Evolutionary conservation across 2,329 filamentous ascomycete species (phyloP).

Genomic region (Cadophora luteo-olivacea): DNA sequence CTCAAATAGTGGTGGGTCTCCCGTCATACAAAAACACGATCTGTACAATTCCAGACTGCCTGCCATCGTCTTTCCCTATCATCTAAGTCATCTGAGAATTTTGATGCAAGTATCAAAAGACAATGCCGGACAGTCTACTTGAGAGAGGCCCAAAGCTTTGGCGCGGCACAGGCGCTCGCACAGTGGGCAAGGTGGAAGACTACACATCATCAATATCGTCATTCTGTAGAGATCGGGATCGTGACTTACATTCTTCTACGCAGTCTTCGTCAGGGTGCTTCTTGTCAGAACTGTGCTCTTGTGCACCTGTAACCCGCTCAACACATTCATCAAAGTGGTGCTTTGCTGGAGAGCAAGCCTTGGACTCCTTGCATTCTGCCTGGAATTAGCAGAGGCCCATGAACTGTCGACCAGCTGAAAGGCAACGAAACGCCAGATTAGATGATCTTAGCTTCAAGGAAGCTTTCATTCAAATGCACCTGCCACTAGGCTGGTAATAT

Average conservation of each 20-base stretch:
- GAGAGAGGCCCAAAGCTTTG: conserved; percentile 92
- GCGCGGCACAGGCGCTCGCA: conserved; percentile 88
- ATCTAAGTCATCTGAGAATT: conserved; percentile 32
- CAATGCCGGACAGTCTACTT: conserved; percentile 66
- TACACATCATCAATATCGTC: conserved; percentile 48
- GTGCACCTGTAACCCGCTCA: conserved; percentile 78
- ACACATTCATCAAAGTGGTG: conserved; percentile 99
- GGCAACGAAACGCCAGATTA: not conserved
- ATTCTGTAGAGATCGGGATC: not conserved
- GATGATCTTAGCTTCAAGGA: not conserved
- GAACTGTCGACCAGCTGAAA: not conserved
- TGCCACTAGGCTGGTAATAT: not conserved
- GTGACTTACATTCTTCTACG: conserved; percentile 97
- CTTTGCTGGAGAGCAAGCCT: conserved; percentile 85
- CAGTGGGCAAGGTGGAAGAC: conserved; percentile 99
- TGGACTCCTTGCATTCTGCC: conserved; percentile 87
- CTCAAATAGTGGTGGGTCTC: conserved; percentile 36
- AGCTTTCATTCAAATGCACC: not conserved
- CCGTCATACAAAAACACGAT: conserved; percentile 41
- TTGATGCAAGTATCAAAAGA: conserved; percentile 26
- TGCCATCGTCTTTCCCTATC: conserved; percentile 25
- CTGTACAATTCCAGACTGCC: conserved; percentile 37
- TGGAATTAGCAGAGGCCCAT: conserved; percentile 24
- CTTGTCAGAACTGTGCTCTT: conserved; percentile 69
- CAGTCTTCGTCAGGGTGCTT: conserved; percentile 89